phyloP scores from a whole-genome alignment of 345 rosid genomes.

The Brassica juncea region DNA sequence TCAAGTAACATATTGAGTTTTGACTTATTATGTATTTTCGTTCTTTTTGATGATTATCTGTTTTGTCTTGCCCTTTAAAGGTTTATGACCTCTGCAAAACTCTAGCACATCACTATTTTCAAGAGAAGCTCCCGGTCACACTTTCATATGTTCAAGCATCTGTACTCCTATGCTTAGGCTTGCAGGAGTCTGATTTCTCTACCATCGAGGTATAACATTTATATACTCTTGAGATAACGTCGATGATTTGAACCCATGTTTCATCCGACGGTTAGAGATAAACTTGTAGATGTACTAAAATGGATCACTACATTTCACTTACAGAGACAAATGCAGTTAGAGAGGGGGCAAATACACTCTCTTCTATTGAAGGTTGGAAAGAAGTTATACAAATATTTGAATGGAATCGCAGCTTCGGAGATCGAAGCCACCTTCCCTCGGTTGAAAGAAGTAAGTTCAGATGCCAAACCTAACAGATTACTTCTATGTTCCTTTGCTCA shows the following conservation, averaged over 20 bases:
- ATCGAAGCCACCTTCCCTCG: slow-evolving; percentile 62
- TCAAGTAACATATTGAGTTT: slow-evolving; percentile 52
- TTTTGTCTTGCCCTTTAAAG: slow-evolving; percentile 43
- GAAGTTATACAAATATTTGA: slow-evolving; percentile 68
- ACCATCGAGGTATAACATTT: slow-evolving; percentile 61
- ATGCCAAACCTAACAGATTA: neutral
- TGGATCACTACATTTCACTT: slow-evolving; percentile 26
- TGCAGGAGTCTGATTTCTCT: slow-evolving; percentile 70
- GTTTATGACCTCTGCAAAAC: slow-evolving; percentile 61
- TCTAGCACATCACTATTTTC: slow-evolving; percentile 76
- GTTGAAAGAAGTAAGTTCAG: slow-evolving; percentile 71
- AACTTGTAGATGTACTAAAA: slow-evolving; percentile 15
- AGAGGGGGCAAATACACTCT: slow-evolving; percentile 65
- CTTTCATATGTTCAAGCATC: slow-evolving; percentile 80
- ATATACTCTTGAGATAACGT: neutral
- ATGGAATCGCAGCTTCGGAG: slow-evolving; percentile 64
- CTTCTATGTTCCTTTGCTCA: slow-evolving; percentile 12
- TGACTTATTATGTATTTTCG: slow-evolving; percentile 31
- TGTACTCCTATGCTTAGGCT: slow-evolving; percentile 77
- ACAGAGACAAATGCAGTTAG: slow-evolving; percentile 89
- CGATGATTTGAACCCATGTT: neutral
- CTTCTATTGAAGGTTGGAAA: slow-evolving; percentile 72
- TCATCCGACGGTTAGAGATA: neutral
- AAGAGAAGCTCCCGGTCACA: slow-evolving; percentile 77
- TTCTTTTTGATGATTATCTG: neutral